A percentile compares a stretch with the other conserved stretches of the same genome.
Conservation (phyloP, 2,329 filamentous ascomycete species). For the Ciborinia camelliae region DNA sequence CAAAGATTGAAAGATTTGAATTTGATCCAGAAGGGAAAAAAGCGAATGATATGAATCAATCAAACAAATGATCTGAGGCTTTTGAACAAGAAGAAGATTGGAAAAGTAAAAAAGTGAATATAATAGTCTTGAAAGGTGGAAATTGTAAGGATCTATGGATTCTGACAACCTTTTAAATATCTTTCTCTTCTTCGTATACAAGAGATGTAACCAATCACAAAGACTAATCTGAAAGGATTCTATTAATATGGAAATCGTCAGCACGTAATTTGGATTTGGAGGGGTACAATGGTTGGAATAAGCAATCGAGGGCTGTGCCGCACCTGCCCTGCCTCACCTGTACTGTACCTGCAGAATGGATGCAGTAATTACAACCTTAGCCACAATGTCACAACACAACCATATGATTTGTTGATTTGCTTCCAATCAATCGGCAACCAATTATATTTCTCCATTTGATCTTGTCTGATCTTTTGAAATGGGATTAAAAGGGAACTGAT, state of each 20-base stretch:
- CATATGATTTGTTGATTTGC: neutral
- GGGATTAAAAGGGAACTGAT: neutral
- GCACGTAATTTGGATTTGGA: neutral
- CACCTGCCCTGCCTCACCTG: neutral
- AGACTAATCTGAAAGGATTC: neutral
- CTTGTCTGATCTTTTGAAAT: neutral
- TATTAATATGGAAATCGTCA: conserved; percentile 9
- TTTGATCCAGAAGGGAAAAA: neutral
- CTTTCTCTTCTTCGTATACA: neutral
- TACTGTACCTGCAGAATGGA: too few species aligned
- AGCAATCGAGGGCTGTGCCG: conserved; percentile 8
- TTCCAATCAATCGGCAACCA: conserved; percentile 4
- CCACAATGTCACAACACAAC: neutral
- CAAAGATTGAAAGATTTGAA: neutral
- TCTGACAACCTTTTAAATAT: conserved; percentile 1
- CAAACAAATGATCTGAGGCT: neutral
- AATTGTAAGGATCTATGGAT: conserved; percentile 18
- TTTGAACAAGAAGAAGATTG: neutral
- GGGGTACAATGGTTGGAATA: conserved; percentile 3
- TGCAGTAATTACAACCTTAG: neutral
- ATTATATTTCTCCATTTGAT: neutral
- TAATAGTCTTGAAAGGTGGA: neutral
- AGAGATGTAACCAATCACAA: neutral
- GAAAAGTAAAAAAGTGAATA: conserved; percentile 4
- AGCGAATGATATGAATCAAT: neutral